Evolutionary conservation across 1,284 basidiomycete genomes (phyloP).

Genomic region (Phellinidium pouzarii): DNA sequence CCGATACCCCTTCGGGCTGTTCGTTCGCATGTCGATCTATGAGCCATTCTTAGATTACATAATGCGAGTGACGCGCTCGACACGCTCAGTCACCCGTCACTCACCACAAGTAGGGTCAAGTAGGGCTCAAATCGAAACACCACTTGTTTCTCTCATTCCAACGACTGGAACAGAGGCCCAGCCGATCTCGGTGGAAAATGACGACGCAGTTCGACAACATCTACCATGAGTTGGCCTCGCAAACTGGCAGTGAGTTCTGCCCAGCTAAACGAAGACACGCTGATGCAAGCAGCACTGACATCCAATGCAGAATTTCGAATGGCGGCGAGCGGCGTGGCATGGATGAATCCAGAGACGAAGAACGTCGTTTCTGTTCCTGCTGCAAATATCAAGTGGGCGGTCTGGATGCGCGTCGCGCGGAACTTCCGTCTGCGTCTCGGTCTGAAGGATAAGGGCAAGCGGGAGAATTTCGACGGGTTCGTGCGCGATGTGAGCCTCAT

Average conservation of each 20-base stretch:
- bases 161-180: too few species aligned
- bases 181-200: slow-evolving; percentile 19
- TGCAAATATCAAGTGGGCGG: slow-evolving; percentile 77
- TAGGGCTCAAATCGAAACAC: too few species aligned
- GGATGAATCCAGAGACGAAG: slow-evolving; percentile 75
- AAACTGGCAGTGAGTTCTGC: slow-evolving; percentile 39
- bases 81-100: neutral
- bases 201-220: slow-evolving; percentile 43
- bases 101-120: too few species aligned
- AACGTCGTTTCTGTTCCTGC: slow-evolving; percentile 61
- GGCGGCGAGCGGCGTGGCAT: slow-evolving; percentile 84
- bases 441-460: slow-evolving; percentile 63
- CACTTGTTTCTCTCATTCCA: too few species aligned
- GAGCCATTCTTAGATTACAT: neutral
- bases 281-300: slow-evolving; percentile 9
- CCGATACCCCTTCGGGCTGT: too few species aligned
- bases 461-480: slow-evolving; percentile 92
- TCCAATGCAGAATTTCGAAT: slow-evolving; percentile 72
- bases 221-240: slow-evolving; percentile 40
- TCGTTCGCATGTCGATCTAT: neutral
- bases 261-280: neutral
- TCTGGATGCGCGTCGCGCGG: slow-evolving; percentile 89
- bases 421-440: slow-evolving; percentile 86
- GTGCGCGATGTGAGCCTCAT: slow-evolving; percentile 64
- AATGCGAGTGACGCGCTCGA: slow-evolving; percentile 6